phyloP scores from a whole-genome alignment of 495 filamentous ascomycete genomes.

The Hypomontagnella submonticulosa region DNA sequence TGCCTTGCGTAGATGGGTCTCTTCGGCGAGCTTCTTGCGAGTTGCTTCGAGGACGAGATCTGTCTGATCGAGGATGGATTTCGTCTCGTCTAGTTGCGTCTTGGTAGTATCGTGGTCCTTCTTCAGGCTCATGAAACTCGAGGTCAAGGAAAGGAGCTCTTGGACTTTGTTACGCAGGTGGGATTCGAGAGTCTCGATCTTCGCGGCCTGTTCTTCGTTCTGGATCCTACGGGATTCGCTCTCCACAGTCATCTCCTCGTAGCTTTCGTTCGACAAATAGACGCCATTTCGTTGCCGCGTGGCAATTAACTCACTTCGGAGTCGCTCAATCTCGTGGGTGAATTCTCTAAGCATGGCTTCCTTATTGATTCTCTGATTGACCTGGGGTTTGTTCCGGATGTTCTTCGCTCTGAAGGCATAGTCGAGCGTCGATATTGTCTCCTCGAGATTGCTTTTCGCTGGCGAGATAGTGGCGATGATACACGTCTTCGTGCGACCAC shows the following conservation, averaged over 20 bases:
- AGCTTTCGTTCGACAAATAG: conserved; percentile 84
- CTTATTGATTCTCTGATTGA: conserved; percentile 90
- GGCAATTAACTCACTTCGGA: conserved; percentile 92
- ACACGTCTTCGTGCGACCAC: conserved; percentile 95
- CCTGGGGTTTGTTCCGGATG: conserved; percentile 96
- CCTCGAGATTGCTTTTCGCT: conserved; percentile 92
- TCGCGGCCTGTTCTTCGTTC: conserved; percentile 89
- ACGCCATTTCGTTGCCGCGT: conserved; percentile 95
- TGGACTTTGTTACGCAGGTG: conserved; percentile 91
- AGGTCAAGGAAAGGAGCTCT: conserved; percentile 85
- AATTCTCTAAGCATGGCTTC: conserved; percentile 91
- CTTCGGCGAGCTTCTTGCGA: conserved; percentile 78
- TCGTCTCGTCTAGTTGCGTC: conserved; percentile 77
- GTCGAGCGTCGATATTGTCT: conserved; percentile 96
- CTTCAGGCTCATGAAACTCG: conserved; percentile 84
- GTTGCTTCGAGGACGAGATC: conserved; percentile 83
- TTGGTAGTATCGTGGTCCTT: conserved; percentile 85
- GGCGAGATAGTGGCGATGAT: conserved; percentile 98
- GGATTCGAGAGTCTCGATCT: conserved; percentile 90
- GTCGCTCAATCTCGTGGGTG: conserved; percentile 90
- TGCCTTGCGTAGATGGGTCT: conserved; percentile 80
- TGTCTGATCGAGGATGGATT: conserved; percentile 83
- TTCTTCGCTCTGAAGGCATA: conserved; percentile 98
- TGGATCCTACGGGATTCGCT: conserved; percentile 93
- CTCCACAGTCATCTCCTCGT: conserved; percentile 86